A percentile compares a stretch with the other conserved stretches of the same genome.
These are phyloP conservation scores for Symmetrospora coprosmae DNA, from an alignment of 768 basidiomycete species.

Conservation along the genomic window DNA sequence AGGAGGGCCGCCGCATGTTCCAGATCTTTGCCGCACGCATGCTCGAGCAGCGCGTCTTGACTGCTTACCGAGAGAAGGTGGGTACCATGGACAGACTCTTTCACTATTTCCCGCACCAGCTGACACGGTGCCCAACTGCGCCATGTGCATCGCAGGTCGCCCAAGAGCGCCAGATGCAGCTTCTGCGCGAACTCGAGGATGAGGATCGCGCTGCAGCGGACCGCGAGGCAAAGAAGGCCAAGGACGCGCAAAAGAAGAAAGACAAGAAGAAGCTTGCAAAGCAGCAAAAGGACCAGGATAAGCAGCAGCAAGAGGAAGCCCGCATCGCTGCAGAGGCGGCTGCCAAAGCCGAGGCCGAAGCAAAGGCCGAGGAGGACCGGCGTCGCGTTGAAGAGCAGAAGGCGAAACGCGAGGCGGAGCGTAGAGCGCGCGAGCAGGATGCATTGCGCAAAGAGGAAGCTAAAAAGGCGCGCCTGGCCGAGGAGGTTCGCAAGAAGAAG, in stretches of 20 bases:
- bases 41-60: conserved; percentile 96
- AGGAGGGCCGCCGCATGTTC: conserved; percentile 98
- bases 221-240: conserved; percentile 78
- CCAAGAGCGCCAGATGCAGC: conserved; percentile 81
- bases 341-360: conserved; percentile 56
- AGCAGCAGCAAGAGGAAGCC: conserved; percentile 65
- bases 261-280: conserved; percentile 87
- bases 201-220: conserved; percentile 78
- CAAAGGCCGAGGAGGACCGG: conserved; percentile 63
- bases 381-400: conserved; percentile 79
- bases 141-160: conserved; percentile 53
- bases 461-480: conserved; percentile 37
- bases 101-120: neutral
- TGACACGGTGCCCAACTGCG: neutral
- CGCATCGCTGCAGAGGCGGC: conserved; percentile 75
- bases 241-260: conserved; percentile 96
- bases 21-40: conserved; percentile 97
- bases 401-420: conserved; percentile 54
- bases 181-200: conserved; percentile 86
- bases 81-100: no score
- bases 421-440: conserved; percentile 38
- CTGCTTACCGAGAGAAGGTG: conserved; percentile 69
- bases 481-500: conserved; percentile 62
- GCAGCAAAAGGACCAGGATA: conserved; percentile 79
- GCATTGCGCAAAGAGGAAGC: conserved; percentile 64